Conservation (phyloP, 805 yeast genomes). For the Monosporozyma aerobia region DNA sequence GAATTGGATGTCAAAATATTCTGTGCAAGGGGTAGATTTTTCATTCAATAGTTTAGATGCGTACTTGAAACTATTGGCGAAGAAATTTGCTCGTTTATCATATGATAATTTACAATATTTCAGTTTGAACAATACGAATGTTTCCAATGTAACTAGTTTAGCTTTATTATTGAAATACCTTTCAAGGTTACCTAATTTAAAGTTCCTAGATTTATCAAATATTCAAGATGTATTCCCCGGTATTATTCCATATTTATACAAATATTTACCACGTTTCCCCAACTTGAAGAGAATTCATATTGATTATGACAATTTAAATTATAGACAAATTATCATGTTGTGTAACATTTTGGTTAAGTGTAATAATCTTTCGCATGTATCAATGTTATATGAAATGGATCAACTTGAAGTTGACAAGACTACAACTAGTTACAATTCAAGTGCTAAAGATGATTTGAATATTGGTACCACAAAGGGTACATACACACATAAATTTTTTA, state of each 20-base stretch:
- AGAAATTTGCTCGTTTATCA: constrained; percentile 14
- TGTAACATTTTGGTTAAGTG: constrained; percentile 67
- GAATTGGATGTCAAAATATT: constrained; percentile 43
- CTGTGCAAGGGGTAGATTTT: constrained; percentile 59
- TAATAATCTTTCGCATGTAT: constrained; percentile 54
- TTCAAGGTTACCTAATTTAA: constrained; percentile 47
- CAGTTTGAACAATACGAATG: constrained; percentile 57
- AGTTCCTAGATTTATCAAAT: constrained; percentile 68
- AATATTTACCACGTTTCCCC: constrained; percentile 60
- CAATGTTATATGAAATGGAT: constrained; percentile 48
- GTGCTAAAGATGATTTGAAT: not conserved
- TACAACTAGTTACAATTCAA: not conserved
- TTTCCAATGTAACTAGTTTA: constrained; percentile 43
- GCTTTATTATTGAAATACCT: constrained; percentile 41
- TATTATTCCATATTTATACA: constrained; percentile 46
- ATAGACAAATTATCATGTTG: constrained; percentile 47
- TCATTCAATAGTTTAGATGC: constrained; percentile 65
- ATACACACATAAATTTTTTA: constrained; percentile 5
- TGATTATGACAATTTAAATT: constrained; percentile 54
- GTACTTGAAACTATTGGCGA: constrained; percentile 22
- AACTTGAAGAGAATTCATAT: constrained; percentile 58
- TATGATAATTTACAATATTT: constrained; percentile 35
- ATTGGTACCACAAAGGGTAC: not conserved
- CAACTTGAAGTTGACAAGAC: not conserved
- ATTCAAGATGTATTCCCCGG: constrained; percentile 60